Conservation (phyloP, 192 early-diverging fungal genomes). For the Rhizophlyctis rosea region DNA sequence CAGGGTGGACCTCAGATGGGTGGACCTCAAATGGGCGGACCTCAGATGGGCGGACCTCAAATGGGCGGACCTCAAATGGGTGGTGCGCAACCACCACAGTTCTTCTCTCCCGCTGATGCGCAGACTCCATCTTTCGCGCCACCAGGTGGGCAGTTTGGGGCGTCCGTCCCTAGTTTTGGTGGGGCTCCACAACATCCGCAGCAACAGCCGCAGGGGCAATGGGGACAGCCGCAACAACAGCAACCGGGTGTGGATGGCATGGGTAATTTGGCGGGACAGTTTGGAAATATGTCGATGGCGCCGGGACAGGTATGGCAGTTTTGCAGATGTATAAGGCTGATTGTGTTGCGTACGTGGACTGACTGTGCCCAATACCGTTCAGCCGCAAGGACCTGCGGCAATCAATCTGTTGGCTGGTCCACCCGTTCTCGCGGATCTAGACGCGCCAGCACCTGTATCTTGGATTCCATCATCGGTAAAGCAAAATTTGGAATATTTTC, state of each 20-base stretch:
- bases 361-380: background rate
- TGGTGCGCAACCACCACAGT: conserved; percentile 11
- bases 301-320: background rate
- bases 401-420: conserved; percentile 34
- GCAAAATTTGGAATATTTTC: too few relatives aligned
- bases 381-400: conserved; percentile 9
- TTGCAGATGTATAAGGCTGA: background rate
- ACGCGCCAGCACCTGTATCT: conserved; percentile 5
- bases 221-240: background rate
- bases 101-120: conserved; percentile 12
- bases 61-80: too few relatives aligned
- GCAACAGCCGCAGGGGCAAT: conserved; percentile 15
- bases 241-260: conserved; percentile 4
- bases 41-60: too few relatives aligned
- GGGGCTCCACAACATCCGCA: conserved; percentile 20
- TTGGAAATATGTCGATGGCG: conserved; percentile 8
- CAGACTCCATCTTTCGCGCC: conserved; percentile 6
- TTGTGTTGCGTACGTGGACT: background rate
- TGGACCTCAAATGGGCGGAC: too few relatives aligned
- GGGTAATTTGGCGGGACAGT: background rate
- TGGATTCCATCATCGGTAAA: conserved; percentile 17
- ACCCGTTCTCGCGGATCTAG: conserved; percentile 15
- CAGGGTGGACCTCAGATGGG: too few relatives aligned
- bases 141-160: background rate
- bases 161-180: background rate